Percentiles rank a stretch among this genome's conserved stretches.
These are phyloP conservation scores for Catharanthus roseus DNA, from an alignment of 257 asterid genomes.

Conservation along the genomic window DNA sequence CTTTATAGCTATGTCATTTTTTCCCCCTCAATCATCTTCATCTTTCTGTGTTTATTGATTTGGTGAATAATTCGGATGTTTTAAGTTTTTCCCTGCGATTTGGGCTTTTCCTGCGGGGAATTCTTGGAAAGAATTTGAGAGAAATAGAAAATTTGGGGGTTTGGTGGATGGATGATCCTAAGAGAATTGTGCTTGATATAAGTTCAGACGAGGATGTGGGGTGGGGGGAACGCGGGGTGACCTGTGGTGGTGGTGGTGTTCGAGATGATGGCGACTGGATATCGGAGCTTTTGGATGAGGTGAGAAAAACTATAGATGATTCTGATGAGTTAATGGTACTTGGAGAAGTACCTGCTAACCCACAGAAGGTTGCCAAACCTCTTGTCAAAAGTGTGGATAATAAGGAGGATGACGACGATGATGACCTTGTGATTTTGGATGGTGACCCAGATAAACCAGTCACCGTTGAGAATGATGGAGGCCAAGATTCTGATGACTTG, in stretches of 20 bases:
- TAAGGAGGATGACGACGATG: slow-evolving; percentile 41
- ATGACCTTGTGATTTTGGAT: slow-evolving; percentile 75
- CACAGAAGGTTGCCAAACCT: slow-evolving; percentile 20
- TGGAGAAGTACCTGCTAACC: slow-evolving; percentile 31
- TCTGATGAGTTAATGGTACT: slow-evolving; percentile 54
- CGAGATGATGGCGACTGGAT: slow-evolving; percentile 59
- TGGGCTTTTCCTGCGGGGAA: no score
- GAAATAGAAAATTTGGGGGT: no score
- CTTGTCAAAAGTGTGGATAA: slow-evolving; percentile 4
- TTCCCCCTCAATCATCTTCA: no score
- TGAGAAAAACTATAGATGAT: slow-evolving; percentile 18
- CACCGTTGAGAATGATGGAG: slow-evolving; percentile 20
- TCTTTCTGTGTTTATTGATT: no score
- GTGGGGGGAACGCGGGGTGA: slow-evolving; percentile 23
- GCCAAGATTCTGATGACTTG: slow-evolving; percentile 59
- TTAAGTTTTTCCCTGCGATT: no score
- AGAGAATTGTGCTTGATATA: slow-evolving; percentile 41
- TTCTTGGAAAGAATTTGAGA: no score
- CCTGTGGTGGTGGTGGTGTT: slow-evolving; percentile 20
- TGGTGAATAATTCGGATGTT: no score
- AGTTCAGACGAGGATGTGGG: slow-evolving; percentile 74
- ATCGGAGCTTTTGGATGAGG: slow-evolving; percentile 44
- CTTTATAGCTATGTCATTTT: no score
- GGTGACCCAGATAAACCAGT: slow-evolving; percentile 56
- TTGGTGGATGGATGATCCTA: slow-evolving; percentile 35